Conservation (phyloP, 768 basidiomycete species). For the Termitomyces sp. region DNA sequence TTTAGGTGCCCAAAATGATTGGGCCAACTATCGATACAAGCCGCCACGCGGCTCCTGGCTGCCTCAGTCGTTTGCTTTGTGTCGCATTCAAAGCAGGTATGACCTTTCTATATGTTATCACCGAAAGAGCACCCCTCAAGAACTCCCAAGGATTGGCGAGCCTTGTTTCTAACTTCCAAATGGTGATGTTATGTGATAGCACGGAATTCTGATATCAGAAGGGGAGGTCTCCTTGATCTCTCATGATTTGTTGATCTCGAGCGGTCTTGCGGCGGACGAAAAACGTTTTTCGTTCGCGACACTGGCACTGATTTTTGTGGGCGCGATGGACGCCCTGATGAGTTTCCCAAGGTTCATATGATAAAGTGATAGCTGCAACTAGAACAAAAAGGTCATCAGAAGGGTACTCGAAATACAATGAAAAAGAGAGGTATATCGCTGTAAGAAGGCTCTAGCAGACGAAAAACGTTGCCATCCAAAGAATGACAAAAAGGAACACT, state of each 20-base stretch:
- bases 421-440: background rate
- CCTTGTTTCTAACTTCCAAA: too few species aligned
- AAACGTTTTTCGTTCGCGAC: conserved; percentile 1
- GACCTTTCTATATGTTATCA: too few species aligned
- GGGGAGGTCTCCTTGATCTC: background rate
- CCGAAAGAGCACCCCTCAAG: too few species aligned
- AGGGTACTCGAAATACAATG: background rate
- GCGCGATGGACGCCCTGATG: background rate
- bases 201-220: background rate
- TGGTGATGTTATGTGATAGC: background rate
- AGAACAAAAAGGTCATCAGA: background rate
- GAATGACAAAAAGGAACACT: background rate
- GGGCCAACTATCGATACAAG: too few species aligned
- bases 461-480: background rate
- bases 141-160: background rate
- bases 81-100: background rate
- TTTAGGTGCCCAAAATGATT: too few species aligned
- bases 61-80: background rate
- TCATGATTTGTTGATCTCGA: background rate
- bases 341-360: background rate
- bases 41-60: background rate
- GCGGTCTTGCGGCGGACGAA: background rate
- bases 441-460: background rate
- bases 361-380: background rate
- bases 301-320: background rate